A percentile compares a stretch with the other conserved stretches of the same genome.
These are phyloP conservation scores for Blastobotrys attinorum DNA, from an alignment of 805 yeast genomes.

Conservation along the genomic window DNA sequence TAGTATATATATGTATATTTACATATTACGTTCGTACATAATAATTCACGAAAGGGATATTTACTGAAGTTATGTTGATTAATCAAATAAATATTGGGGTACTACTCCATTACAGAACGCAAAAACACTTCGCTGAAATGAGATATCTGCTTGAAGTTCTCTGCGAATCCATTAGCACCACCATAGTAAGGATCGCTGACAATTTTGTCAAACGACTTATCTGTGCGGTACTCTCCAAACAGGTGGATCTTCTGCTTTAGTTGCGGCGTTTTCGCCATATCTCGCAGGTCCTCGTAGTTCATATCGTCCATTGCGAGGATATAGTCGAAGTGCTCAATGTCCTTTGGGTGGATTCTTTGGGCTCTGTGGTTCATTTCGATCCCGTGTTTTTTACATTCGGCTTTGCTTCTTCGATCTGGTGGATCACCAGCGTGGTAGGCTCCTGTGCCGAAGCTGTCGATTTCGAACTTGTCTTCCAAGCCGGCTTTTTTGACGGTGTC, in stretches of 20 bases:
- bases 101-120: too few species aligned
- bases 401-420: conserved; percentile 70
- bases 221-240: conserved; percentile 77
- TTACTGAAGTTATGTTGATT: too few species aligned
- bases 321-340: conserved; percentile 46
- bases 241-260: conserved; percentile 30
- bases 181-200: conserved; percentile 95
- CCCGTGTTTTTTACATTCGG: conserved; percentile 60
- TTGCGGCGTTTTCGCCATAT: conserved; percentile 38
- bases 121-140: conserved; percentile 41
- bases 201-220: conserved; percentile 40
- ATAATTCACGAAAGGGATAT: too few species aligned
- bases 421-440: conserved; percentile 75
- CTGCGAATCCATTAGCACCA: conserved; percentile 73
- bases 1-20: too few species aligned
- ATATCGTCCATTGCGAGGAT: conserved; percentile 49
- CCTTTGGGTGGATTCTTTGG: conserved; percentile 72
- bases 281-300: conserved; percentile 37
- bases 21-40: too few species aligned
- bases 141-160: conserved; percentile 61
- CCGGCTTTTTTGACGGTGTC: conserved; percentile 52
- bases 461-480: conserved; percentile 37
- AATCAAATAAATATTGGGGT: too few species aligned
- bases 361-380: conserved; percentile 71
- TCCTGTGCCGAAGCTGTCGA: conserved; percentile 87